Base-by-base conservation (phyloP, 176 grass and related monocot species). In the Leersia perrieri region DNA sequence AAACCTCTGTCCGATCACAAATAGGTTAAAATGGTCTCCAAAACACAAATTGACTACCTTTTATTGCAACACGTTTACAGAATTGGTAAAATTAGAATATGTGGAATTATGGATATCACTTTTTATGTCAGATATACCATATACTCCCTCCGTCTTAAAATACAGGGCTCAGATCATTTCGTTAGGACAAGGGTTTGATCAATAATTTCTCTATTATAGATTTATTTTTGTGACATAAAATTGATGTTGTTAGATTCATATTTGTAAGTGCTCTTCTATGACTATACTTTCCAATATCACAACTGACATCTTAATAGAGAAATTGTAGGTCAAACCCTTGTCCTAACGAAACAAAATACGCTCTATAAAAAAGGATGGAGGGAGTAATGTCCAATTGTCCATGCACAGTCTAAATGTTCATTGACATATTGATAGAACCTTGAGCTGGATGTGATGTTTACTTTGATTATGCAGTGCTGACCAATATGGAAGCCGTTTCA, bases 401-500 rank as follows among this genome's bases (percentile, higher is more conserved):
- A 58, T 58, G 22, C n/a, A 58, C 51, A 55, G 7, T 55, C 20
- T 58, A 58, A 53, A 58, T 25, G n/a, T 20, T 58, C 53, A 58
- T 58, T 23, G 53, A 25, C 22, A 58, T 25, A 58, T 58, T 25
- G 22, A 25, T 23, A 25, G 53, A n/a, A n/a, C 5, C 55, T 47
- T 63, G 61, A 34, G 5, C n/a, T 58, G 15, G 26, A 31, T 39
- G 18, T 75, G 31, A 41, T 2, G 11, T 86, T 72, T 72, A 53
- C 5, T 66, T 87, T 51, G 63, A 33, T 87, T 88, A 62, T 85
- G 49, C 89, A 97, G 94, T 70, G 84, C 89, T 75, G 94, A 97
- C 75, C 94, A 97, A 76, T 97, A 97, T 70, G 94, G 94, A 66
- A 97, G 94, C 15, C 91, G 94, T 57, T 97, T 97, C 80, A 97